These are phyloP conservation scores for Phaseolus coccineus DNA, from an alignment of 331 rosid genomes.

Conservation along the genomic window DNA sequence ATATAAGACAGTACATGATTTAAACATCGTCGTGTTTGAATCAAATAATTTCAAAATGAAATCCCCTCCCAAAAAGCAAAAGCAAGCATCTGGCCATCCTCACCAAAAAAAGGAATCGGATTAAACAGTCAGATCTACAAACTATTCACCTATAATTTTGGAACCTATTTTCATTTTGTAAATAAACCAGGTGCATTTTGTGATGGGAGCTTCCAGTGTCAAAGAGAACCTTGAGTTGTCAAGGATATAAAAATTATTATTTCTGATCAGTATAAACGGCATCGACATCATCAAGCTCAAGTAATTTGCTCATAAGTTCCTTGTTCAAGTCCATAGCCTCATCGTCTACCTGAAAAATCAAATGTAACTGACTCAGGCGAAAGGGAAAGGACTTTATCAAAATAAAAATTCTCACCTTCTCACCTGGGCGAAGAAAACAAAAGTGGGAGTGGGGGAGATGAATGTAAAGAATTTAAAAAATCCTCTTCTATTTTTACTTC, in stretches of 20 bases:
- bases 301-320: conserved; percentile 82
- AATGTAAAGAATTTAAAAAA: not conserved
- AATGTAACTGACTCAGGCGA: conserved; percentile 21
- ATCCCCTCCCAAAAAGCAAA: conserved; percentile 21
- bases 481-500: conserved; percentile 7
- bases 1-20: conserved; percentile 26
- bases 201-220: conserved; percentile 31
- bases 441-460: not conserved
- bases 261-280: conserved; percentile 95
- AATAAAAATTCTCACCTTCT: not conserved
- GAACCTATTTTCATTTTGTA: conserved; percentile 30
- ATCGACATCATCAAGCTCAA: conserved; percentile 95
- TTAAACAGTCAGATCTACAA: conserved; percentile 37
- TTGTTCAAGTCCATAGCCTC: conserved; percentile 92
- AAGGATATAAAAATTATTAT: conserved; percentile 44
- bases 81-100: conserved; percentile 29
- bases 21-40: conserved; percentile 37
- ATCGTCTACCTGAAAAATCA: conserved; percentile 79
- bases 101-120: conserved; percentile 24
- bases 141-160: conserved; percentile 33
- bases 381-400: not conserved
- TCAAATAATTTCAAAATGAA: conserved; percentile 25
- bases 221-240: conserved; percentile 40
- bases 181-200: conserved; percentile 34
- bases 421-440: not conserved